Evolutionary conservation across 495 filamentous ascomycete species (phyloP).

Genomic region (Corynascus novoguineensis): DNA sequence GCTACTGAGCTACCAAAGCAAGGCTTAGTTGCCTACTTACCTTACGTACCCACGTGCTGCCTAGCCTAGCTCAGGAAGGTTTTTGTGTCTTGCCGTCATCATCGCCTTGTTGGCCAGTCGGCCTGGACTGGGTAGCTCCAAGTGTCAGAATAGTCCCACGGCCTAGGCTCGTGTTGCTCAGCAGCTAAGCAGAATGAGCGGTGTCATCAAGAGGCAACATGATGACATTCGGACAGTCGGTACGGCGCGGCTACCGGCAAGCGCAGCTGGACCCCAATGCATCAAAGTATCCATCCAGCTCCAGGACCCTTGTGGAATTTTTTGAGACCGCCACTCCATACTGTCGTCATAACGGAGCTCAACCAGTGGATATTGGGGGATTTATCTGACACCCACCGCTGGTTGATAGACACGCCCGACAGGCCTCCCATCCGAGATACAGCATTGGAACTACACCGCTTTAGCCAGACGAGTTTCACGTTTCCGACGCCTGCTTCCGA

Average conservation of each 20-base stretch:
- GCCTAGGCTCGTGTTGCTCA: too few species aligned
- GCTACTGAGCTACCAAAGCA: too few species aligned
- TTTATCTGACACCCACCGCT: background rate
- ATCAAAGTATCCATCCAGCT: background rate
- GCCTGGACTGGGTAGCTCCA: background rate
- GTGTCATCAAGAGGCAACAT: background rate
- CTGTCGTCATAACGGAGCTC: constrained; percentile 16
- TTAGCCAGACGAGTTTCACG: background rate
- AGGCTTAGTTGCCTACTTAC: too few species aligned
- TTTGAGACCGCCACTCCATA: constrained; percentile 6
- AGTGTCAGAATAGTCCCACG: background rate
- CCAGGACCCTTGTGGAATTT: constrained; percentile 4
- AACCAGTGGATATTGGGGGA: constrained; percentile 1
- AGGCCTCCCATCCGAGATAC: background rate
- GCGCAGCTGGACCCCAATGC: too few species aligned
- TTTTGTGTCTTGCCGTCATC: background rate
- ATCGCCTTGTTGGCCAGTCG: too few species aligned
- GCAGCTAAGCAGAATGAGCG: background rate
- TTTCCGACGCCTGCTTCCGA: background rate
- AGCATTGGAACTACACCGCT: background rate
- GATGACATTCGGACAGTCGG: background rate
- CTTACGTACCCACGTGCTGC: too few species aligned
- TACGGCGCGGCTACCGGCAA: background rate
- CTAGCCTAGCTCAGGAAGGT: background rate
- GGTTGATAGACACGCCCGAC: background rate